phyloP scores from a whole-genome alignment of 2,329 filamentous ascomycete genomes.

The Rosellinia necatrix region DNA sequence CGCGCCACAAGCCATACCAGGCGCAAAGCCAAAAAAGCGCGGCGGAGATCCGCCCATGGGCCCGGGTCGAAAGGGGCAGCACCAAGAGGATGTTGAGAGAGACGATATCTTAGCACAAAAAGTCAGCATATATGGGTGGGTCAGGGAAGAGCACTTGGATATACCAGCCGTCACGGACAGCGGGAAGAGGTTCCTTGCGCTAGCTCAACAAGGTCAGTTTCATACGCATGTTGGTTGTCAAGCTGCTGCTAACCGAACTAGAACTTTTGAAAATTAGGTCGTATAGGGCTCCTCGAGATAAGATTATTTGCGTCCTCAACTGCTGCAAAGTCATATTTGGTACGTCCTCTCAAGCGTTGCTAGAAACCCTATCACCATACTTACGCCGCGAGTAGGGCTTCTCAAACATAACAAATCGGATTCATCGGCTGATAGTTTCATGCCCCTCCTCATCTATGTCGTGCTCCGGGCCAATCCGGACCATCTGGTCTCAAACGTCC shows the following conservation, averaged over 20 bases:
- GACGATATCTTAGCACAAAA: slow-evolving; percentile 97
- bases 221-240: not conserved
- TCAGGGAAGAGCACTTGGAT: slow-evolving; percentile 89
- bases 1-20: slow-evolving; percentile 73
- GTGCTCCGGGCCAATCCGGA: slow-evolving; percentile 94
- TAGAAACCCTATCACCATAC: not conserved
- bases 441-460: slow-evolving; percentile 93
- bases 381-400: slow-evolving; percentile 60
- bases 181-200: slow-evolving; percentile 81
- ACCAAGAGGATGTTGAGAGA: slow-evolving; percentile 96
- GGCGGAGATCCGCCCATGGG: slow-evolving; percentile 71
- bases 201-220: slow-evolving; percentile 80
- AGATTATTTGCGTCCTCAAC: slow-evolving; percentile 97
- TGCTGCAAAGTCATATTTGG: slow-evolving; percentile 99
- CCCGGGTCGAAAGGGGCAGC: slow-evolving; percentile 87
- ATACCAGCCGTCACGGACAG: slow-evolving; percentile 84
- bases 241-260: slow-evolving; percentile 44
- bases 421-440: slow-evolving; percentile 94
- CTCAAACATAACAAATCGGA: slow-evolving; percentile 91
- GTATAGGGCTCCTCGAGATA: slow-evolving; percentile 95
- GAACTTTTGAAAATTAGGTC: slow-evolving; percentile 96
- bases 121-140: slow-evolving; percentile 95
- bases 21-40: slow-evolving; percentile 69
- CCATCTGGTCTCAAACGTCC: slow-evolving; percentile 94
- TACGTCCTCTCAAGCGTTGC: slow-evolving; percentile 45